phyloP scores from a whole-genome alignment of 2,329 filamentous ascomycete species.

The Didymella glomerata region DNA sequence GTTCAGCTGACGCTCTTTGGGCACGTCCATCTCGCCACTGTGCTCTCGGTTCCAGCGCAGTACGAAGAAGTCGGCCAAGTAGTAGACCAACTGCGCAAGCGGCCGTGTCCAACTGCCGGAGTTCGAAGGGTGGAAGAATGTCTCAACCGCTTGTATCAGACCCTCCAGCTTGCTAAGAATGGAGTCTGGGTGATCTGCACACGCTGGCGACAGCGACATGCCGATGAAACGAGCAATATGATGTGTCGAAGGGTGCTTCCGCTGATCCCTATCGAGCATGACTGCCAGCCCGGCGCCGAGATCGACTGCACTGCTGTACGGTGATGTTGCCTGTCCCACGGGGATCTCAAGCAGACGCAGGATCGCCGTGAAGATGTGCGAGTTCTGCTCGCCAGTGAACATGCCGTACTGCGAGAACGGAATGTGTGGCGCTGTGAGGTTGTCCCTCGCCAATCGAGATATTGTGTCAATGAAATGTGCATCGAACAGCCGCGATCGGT shows the following conservation, averaged over 20 bases:
- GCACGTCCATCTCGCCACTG: slow-evolving; percentile 88
- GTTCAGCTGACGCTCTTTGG: slow-evolving; percentile 79
- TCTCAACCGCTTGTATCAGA: slow-evolving; percentile 92
- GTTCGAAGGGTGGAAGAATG: slow-evolving; percentile 98
- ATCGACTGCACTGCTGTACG: slow-evolving; percentile 83
- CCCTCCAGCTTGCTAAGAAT: slow-evolving; percentile 87
- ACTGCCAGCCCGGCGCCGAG: slow-evolving; percentile 82
- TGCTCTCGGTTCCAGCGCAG: slow-evolving; percentile 97
- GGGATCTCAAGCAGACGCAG: slow-evolving; percentile 92
- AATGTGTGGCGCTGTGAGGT: slow-evolving; percentile 75
- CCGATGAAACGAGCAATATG: slow-evolving; percentile 93
- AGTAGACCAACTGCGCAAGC: slow-evolving; percentile 88
- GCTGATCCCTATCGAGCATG: slow-evolving; percentile 89
- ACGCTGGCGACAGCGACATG: slow-evolving; percentile 88
- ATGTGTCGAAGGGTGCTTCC: slow-evolving; percentile 91
- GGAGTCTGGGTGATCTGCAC: slow-evolving; percentile 78
- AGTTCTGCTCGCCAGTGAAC: slow-evolving; percentile 90
- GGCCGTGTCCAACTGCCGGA: slow-evolving; percentile 91
- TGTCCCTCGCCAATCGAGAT: slow-evolving; percentile 86
- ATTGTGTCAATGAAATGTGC: slow-evolving; percentile 88
- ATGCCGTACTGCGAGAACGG: slow-evolving; percentile 87
- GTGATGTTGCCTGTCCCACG: slow-evolving; percentile 92
- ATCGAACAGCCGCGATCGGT: slow-evolving; percentile 86
- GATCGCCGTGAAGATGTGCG: slow-evolving; percentile 90
- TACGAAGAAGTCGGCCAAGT: slow-evolving; percentile 94